These are phyloP conservation scores for Epicoccum nigrum DNA, from an alignment of 2,329 filamentous ascomycete genomes.

Conservation along the genomic window DNA sequence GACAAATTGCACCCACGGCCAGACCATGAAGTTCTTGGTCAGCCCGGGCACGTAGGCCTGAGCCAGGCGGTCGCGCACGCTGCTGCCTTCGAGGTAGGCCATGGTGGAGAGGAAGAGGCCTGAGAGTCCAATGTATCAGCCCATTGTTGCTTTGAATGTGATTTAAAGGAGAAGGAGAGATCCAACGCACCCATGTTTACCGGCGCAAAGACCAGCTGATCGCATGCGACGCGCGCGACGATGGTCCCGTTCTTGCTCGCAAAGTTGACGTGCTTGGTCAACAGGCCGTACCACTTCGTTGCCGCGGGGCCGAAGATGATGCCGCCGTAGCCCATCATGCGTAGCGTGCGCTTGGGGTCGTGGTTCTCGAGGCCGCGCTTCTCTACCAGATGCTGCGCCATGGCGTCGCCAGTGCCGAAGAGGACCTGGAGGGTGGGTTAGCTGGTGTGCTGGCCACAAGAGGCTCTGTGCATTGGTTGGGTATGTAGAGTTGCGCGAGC, in stretches of 20 bases:
- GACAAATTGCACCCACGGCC: slow-evolving; percentile 81
- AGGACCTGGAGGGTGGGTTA: slow-evolving; percentile 62
- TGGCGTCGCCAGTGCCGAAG: slow-evolving; percentile 88
- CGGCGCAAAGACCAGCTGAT: slow-evolving; percentile 86
- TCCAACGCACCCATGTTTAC: slow-evolving; percentile 67
- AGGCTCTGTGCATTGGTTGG: not conserved
- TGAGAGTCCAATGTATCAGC: not conserved
- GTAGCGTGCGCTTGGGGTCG: slow-evolving; percentile 69
- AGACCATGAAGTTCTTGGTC: slow-evolving; percentile 84
- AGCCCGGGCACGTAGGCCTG: slow-evolving; percentile 75
- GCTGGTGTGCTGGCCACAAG: not conserved
- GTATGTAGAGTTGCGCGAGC: too few relatives aligned
- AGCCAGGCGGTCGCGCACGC: slow-evolving; percentile 70
- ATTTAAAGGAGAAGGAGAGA: not conserved
- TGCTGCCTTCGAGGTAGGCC: slow-evolving; percentile 77
- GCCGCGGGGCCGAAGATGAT: slow-evolving; percentile 86
- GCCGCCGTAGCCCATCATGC: slow-evolving; percentile 69
- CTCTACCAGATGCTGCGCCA: slow-evolving; percentile 91
- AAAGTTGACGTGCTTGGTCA: slow-evolving; percentile 71
- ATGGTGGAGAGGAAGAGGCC: slow-evolving; percentile 78
- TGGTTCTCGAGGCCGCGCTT: slow-evolving; percentile 78
- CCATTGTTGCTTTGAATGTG: not conserved
- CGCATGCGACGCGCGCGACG: slow-evolving; percentile 73
- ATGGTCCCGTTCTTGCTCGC: slow-evolving; percentile 72
- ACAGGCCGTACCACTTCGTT: slow-evolving; percentile 83